Conservation (phyloP, 495 filamentous ascomycete genomes). For the Tuber umbilicatum region DNA sequence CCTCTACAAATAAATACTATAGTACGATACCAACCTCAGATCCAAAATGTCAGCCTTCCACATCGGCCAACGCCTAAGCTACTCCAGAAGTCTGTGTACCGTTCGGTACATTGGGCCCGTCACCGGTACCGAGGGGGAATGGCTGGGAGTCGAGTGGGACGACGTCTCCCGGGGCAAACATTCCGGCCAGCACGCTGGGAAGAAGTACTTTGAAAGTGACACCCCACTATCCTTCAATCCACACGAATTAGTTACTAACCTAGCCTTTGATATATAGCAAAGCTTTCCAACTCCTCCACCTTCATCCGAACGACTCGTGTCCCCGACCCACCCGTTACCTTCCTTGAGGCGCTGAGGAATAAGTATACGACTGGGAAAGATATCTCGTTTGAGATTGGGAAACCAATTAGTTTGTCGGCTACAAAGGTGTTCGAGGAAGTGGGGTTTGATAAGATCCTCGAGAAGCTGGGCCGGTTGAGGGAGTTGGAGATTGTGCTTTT, state of each 20-base stretch:
- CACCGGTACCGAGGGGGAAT: constrained; percentile 66
- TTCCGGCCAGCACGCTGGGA: constrained; percentile 69
- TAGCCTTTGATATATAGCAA: constrained; percentile 54
- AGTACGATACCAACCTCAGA: background rate
- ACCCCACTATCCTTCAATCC: background rate
- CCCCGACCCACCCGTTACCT: constrained; percentile 59
- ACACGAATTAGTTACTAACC: constrained; percentile 8
- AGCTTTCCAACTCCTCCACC: constrained; percentile 63
- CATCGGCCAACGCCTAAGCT: constrained; percentile 69
- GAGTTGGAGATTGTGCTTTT: constrained; percentile 75
- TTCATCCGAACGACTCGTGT: constrained; percentile 75
- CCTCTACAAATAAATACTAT: background rate
- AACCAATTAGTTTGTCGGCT: constrained; percentile 61
- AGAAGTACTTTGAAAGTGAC: constrained; percentile 67
- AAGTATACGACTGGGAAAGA: constrained; percentile 68
- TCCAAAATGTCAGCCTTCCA: constrained; percentile 33
- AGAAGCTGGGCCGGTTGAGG: constrained; percentile 65
- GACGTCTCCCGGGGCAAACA: constrained; percentile 79
- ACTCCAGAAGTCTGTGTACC: constrained; percentile 66
- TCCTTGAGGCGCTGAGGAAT: constrained; percentile 68
- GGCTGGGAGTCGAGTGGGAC: constrained; percentile 98
- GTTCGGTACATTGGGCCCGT: constrained; percentile 76
- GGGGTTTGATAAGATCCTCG: constrained; percentile 87
- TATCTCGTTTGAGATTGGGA: constrained; percentile 28
- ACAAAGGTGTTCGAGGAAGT: constrained; percentile 86